These are phyloP conservation scores for Drechslerella coelobrocha DNA, from an alignment of 2,329 filamentous ascomycete genomes.

Conservation along the genomic window DNA sequence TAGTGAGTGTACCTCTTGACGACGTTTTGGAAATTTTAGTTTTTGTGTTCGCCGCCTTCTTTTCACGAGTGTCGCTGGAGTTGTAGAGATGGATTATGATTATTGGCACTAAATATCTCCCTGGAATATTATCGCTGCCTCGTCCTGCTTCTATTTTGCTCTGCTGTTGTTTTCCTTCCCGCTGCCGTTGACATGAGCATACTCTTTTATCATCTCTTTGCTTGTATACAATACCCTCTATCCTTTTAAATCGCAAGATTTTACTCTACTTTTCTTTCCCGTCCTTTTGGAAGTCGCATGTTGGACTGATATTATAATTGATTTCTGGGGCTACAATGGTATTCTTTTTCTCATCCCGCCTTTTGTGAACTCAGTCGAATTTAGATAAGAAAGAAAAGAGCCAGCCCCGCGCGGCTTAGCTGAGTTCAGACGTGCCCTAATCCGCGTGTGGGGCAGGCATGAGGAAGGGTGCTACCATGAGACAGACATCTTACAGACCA, in stretches of 20 bases:
- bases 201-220: background rate
- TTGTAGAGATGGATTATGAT: slow-evolving; percentile 31
- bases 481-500: no score
- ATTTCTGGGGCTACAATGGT: no score
- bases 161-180: background rate
- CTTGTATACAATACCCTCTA: slow-evolving; percentile 5
- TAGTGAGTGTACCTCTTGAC: background rate
- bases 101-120: slow-evolving; percentile 12
- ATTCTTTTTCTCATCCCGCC: no score
- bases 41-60: background rate
- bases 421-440: no score
- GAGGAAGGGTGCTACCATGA: no score
- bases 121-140: slow-evolving; percentile 2
- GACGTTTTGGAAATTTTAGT: background rate
- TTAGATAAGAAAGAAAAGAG: no score
- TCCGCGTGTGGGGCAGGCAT: no score
- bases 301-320: background rate
- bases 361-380: no score
- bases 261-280: background rate
- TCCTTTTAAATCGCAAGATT: background rate
- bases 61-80: slow-evolving; percentile 18
- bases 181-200: background rate
- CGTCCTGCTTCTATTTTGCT: background rate
- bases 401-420: no score
- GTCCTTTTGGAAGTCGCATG: slow-evolving; percentile 2